These are phyloP conservation scores for Euphrasia arctica DNA, from an alignment of 305 asterid genomes.

Conservation along the genomic window DNA sequence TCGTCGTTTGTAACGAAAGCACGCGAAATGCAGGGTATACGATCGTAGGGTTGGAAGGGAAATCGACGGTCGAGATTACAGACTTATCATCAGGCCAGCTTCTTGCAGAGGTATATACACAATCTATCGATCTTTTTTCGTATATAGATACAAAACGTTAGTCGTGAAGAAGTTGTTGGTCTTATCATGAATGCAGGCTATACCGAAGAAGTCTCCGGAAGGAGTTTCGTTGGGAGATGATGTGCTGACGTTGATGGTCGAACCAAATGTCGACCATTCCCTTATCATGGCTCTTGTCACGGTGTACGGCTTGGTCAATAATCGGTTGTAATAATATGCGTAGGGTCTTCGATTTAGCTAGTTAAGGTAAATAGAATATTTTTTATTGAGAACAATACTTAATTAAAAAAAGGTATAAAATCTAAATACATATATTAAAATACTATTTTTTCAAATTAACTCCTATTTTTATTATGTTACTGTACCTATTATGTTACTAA, in stretches of 20 bases:
- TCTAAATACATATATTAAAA: too few species aligned
- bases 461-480: too few species aligned
- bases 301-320: slow-evolving; percentile 48
- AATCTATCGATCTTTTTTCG: too few species aligned
- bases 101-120: slow-evolving; percentile 54
- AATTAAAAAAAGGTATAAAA: too few species aligned
- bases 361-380: too few species aligned
- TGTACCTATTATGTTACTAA: too few species aligned
- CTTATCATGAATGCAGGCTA: slow-evolving; percentile 29
- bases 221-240: slow-evolving; percentile 55
- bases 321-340: slow-evolving; percentile 24
- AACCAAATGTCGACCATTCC: slow-evolving; percentile 42
- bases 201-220: slow-evolving; percentile 35
- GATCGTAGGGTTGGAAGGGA: slow-evolving; percentile 46
- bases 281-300: slow-evolving; percentile 55
- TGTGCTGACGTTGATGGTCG: slow-evolving; percentile 48
- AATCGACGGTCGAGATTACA: slow-evolving; percentile 48
- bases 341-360: too few species aligned
- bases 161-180: too few species aligned
- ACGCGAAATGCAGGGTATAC: slow-evolving; percentile 31
- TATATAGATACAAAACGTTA: too few species aligned
- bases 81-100: slow-evolving; percentile 47
- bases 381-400: too few species aligned
- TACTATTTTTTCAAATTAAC: too few species aligned
- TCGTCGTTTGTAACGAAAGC: slow-evolving; percentile 34